Base-by-base conservation (phyloP, 2,329 filamentous ascomycete genomes). In the Fusarium sp. region DNA sequence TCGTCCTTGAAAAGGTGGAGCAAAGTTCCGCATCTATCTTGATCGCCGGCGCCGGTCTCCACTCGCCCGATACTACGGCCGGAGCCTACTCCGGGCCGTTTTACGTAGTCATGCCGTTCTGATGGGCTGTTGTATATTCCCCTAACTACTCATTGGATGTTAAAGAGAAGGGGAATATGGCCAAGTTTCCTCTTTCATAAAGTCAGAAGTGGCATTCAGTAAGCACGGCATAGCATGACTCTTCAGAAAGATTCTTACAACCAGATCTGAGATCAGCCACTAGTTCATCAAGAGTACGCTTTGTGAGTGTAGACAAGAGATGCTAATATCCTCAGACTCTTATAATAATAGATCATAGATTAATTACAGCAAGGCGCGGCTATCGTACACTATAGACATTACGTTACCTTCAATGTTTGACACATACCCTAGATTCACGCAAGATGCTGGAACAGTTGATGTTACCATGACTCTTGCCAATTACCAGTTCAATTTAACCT, bases 401-500 rank as follows among this genome's bases (percentile, higher is more conserved):
- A 6, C 6, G 2, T 2, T 23, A 2, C 3, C 18, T 31, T 25
- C 23, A 25, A 25, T 6, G 16, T n/a, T 16, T 65, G 38, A 51
- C 49, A 56, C 7, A 6, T 16, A 9, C 2, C 1, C 1, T 40
- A 81, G 79, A 60, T 83, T 84, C 64, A 81, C 78, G 8, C 80
- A 84, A 68, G 81, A 84, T 36, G 79, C 83, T 6, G 77, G 80
- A 53, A 77, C 83, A 14, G 70, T 84, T 2, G 79, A 79, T 1
- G 58, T 83, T 9, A 71, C 75, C 13, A 72, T 76, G 14, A 68
- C 81, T 38, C 57, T 73, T 11, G 72, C 72, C 33, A 82, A 80
- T 83, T 68, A 70, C 74, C 44, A 49, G 31, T 27, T 6, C 10
- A 6, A 31, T 10, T 13, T 36, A 27, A 1, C 14, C 4, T 6